phyloP scores from a whole-genome alignment of 2,329 filamentous ascomycete species.

The Daldinia eschscholtzii region DNA sequence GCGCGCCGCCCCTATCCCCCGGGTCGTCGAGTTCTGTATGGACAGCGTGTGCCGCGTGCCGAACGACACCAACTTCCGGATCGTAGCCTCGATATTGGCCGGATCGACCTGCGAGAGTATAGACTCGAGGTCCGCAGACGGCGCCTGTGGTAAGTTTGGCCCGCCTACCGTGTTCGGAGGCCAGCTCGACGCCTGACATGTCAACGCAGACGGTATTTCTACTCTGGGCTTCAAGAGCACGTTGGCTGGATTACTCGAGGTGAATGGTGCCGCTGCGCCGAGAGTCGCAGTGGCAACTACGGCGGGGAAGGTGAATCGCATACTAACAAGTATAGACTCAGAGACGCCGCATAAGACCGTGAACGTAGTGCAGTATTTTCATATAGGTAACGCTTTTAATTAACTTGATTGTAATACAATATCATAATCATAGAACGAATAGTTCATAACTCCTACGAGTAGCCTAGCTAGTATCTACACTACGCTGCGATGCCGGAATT shows the following conservation, averaged over 20 bases:
- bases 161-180: constrained; percentile 48
- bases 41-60: constrained; percentile 70
- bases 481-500: constrained; percentile 25
- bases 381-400: not conserved
- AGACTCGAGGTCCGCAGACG: constrained; percentile 46
- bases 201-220: constrained; percentile 30
- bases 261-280: constrained; percentile 18
- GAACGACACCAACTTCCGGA: constrained; percentile 67
- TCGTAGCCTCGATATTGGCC: constrained; percentile 62
- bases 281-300: constrained; percentile 15
- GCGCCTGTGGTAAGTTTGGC: constrained; percentile 48
- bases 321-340: not conserved
- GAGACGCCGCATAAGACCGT: not conserved
- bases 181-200: constrained; percentile 50
- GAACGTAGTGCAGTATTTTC: not conserved
- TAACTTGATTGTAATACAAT: not conserved
- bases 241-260: constrained; percentile 43
- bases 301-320: not conserved
- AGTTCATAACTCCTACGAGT: not conserved
- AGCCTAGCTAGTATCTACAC: not conserved
- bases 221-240: constrained; percentile 26
- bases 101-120: constrained; percentile 54
- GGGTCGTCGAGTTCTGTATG: constrained; percentile 62
- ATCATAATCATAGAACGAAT: constrained; percentile 18
- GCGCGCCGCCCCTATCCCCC: constrained; percentile 68